Evolutionary conservation across 805 yeast species (phyloP).

Genomic region (Kuraishia piskuri): DNA sequence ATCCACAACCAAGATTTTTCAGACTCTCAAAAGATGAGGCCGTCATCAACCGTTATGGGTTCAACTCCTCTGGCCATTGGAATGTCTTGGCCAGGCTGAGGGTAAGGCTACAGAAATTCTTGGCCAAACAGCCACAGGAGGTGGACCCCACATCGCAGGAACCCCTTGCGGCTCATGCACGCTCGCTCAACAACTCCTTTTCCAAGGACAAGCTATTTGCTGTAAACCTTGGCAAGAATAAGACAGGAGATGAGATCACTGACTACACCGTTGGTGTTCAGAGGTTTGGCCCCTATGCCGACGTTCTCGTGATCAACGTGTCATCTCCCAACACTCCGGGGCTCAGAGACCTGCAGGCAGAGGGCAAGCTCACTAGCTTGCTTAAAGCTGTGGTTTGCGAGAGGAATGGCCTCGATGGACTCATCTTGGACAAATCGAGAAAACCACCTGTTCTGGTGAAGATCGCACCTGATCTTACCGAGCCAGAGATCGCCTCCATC

Average conservation of each 20-base stretch:
- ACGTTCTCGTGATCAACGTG: slow-evolving; percentile 82
- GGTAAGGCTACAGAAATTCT: slow-evolving; percentile 44
- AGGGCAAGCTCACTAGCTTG: slow-evolving; percentile 59
- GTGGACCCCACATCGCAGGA: slow-evolving; percentile 9
- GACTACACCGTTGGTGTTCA: slow-evolving; percentile 84
- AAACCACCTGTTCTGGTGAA: slow-evolving; percentile 83
- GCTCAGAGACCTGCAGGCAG: slow-evolving; percentile 76
- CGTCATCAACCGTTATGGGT: slow-evolving; percentile 90
- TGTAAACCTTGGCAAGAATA: slow-evolving; percentile 87
- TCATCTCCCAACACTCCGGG: slow-evolving; percentile 98
- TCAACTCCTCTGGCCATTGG: slow-evolving; percentile 85
- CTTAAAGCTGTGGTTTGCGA: slow-evolving; percentile 61
- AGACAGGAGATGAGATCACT: slow-evolving; percentile 79
- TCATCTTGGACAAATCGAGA: slow-evolving; percentile 26
- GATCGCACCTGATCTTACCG: slow-evolving; percentile 88
- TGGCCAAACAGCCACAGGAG: slow-evolving; percentile 14
- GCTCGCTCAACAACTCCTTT: slow-evolving; percentile 37
- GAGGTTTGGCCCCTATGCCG: slow-evolving; percentile 77
- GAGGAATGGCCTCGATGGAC: slow-evolving; percentile 42
- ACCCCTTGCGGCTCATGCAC: slow-evolving; percentile 5
- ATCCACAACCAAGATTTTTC: slow-evolving; percentile 88
- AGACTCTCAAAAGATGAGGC: slow-evolving; percentile 80
- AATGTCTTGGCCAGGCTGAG: slow-evolving; percentile 62
- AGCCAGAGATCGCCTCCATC: slow-evolving; percentile 71
- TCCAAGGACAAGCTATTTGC: slow-evolving; percentile 61